Conservation (phyloP, 2,329 filamentous ascomycete genomes). For the Epichloe typhina region DNA sequence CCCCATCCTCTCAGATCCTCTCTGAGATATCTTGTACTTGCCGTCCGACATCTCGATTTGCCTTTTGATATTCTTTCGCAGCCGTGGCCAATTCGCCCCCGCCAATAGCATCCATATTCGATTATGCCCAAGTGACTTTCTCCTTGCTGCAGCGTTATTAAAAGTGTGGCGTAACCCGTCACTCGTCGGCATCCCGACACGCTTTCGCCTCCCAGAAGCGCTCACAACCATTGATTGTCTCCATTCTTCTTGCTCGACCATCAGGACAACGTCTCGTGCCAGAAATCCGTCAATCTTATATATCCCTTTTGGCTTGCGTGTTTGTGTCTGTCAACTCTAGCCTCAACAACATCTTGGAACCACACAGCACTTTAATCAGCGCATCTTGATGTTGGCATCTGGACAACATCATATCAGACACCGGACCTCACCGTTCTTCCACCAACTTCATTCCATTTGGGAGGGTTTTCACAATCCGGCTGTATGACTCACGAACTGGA, state of each 20-base stretch:
- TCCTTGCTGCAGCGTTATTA: neutral
- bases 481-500: constrained; percentile 45
- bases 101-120: neutral
- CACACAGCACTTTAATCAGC: neutral
- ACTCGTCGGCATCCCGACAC: neutral
- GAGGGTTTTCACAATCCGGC: constrained; percentile 8
- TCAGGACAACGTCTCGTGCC: neutral
- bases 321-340: neutral
- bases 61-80: neutral
- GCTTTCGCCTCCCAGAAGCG: neutral
- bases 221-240: neutral
- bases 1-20: neutral
- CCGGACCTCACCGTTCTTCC: neutral
- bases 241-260: neutral
- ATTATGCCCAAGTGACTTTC: neutral
- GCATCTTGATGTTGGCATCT: constrained; percentile 8
- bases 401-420: neutral
- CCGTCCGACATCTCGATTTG: neutral
- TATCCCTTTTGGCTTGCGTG: neutral
- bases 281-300: neutral
- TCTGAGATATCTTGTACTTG: neutral
- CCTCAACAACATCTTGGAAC: neutral
- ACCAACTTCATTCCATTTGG: neutral
- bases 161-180: neutral
- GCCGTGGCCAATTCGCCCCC: neutral